These are phyloP conservation scores for Taphrina betulina DNA, from an alignment of 1,139 yeast genomes.

Conservation along the genomic window DNA sequence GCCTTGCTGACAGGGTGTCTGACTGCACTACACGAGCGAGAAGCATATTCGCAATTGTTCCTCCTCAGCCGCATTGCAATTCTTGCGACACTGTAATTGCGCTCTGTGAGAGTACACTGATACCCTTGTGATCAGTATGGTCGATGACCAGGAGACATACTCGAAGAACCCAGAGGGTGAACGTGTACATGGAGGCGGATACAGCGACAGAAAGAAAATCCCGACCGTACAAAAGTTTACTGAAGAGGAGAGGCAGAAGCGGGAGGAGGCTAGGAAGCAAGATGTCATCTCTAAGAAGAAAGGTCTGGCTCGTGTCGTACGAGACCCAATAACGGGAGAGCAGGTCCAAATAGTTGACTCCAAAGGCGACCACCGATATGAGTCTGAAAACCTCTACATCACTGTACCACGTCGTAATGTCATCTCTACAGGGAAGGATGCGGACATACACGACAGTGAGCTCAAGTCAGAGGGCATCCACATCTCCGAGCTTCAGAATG, in stretches of 20 bases:
- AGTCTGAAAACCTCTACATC: slow-evolving; percentile 4
- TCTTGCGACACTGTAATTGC: too few relatives aligned
- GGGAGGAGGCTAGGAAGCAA: slow-evolving; percentile 10
- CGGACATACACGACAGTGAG: not conserved
- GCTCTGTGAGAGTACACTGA: too few relatives aligned
- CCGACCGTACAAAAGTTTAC: slow-evolving; percentile 14
- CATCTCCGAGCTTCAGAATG: slow-evolving; percentile 4
- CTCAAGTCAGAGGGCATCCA: slow-evolving; percentile 17
- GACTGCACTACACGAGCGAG: too few relatives aligned
- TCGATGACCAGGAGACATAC: not conserved
- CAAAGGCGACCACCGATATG: slow-evolving; percentile 1
- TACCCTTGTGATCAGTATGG: too few relatives aligned
- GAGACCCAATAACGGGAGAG: slow-evolving; percentile 16
- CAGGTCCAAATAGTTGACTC: slow-evolving; percentile 10
- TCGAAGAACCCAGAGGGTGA: slow-evolving; percentile 6
- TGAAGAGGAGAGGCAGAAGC: slow-evolving; percentile 14
- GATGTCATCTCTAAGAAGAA: not conserved
- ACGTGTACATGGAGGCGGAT: slow-evolving; percentile 8
- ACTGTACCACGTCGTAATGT: slow-evolving; percentile 9
- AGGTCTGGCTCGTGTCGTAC: slow-evolving; percentile 15
- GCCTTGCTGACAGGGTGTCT: too few relatives aligned
- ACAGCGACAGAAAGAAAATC: not conserved
- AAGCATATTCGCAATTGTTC: too few relatives aligned
- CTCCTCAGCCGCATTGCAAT: too few relatives aligned
- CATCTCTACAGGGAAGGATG: not conserved